Base-by-base conservation (phyloP, 352 stramenopile genomes). In the Globisporangium nagaii region DNA sequence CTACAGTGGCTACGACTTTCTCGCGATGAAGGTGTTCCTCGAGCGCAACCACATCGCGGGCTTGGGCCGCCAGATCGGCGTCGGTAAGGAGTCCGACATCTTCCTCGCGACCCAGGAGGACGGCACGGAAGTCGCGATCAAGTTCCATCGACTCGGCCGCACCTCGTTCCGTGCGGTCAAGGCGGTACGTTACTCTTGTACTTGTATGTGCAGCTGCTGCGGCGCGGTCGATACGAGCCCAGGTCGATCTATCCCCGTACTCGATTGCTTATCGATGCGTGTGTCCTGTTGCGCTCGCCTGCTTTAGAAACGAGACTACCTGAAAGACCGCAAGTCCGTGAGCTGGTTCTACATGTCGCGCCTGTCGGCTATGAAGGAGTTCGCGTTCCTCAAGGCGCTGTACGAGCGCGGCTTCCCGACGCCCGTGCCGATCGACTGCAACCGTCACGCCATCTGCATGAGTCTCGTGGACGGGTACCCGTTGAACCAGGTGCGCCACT, bases 71-170 rank as follows among this genome's bases (percentile, higher is more conserved):
- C 86, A 98, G 62, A 99, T 99, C 58, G 97, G 97, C 25, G 96
- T 98, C 28, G 98, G 98, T 36, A 99, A 99, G 65, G 98, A 99
- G 68, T 98, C 88, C 17, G 98, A 99, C 75, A 98, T 99, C 53
- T 99, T 98, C 69, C 63, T 99, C 40, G 96, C 93, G 22, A 90
- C 79, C 6, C 83, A 93, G 55, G 80, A 91, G 17, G 90, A 98
- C 60, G 96, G 96, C 55, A 97, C 96, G 13, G 92, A 99, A 63
- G 71, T 99, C 22, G 96, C 98, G 5, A 95, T 99, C 48, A 99
- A 99, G 73, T 97, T 99, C 66, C 98, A 99, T 77, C 93, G 98
- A n/a, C 84, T 99, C 12, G 98, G 98, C 42, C 82, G 97, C 56
- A 99, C 97, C 28, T 98, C 90, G 22, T 99, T 99, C 77, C 90